phyloP scores from a whole-genome alignment of 805 yeast species.

The Candida ponderosae region DNA sequence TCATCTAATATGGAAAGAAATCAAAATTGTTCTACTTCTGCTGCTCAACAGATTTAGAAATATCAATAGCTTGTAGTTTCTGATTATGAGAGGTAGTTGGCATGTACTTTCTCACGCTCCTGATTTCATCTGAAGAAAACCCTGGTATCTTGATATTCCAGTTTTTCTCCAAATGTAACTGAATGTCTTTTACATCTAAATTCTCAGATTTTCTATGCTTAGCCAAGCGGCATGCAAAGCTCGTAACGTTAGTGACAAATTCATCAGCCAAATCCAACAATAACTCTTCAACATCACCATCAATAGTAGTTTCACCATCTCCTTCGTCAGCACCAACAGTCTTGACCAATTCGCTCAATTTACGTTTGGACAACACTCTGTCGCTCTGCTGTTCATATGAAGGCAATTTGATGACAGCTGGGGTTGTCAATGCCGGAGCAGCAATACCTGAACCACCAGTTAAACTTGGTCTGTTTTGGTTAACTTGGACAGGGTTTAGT shows the following conservation, averaged over 20 bases:
- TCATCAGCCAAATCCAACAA: constrained; percentile 92
- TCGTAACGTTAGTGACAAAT: constrained; percentile 82
- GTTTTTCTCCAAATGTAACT: constrained; percentile 82
- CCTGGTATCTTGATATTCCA: constrained; percentile 97
- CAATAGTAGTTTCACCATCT: constrained; percentile 83
- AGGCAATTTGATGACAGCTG: constrained; percentile 68
- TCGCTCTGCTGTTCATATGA: constrained; percentile 77
- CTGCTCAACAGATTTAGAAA: constrained; percentile 46
- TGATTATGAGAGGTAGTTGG: constrained; percentile 58
- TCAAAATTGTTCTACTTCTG: constrained; percentile 11
- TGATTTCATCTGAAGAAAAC: constrained; percentile 81
- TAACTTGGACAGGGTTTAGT: constrained; percentile 56
- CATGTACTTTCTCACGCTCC: constrained; percentile 66
- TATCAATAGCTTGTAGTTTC: constrained; percentile 57
- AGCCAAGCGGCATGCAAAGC: constrained; percentile 91
- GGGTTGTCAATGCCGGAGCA: constrained; percentile 66
- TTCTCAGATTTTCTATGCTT: constrained; percentile 88
- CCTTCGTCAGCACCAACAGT: constrained; percentile 82
- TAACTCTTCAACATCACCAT: constrained; percentile 93
- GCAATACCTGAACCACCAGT: constrained; percentile 77
- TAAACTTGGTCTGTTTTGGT: constrained; percentile 72
- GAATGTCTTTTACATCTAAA: constrained; percentile 83
- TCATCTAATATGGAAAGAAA: too few species aligned
- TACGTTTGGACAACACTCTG: constrained; percentile 81
- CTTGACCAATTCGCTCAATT: constrained; percentile 78